Conservation (phyloP, 2,329 filamentous ascomycete species). For the Phyllosticta citriasiana region DNA sequence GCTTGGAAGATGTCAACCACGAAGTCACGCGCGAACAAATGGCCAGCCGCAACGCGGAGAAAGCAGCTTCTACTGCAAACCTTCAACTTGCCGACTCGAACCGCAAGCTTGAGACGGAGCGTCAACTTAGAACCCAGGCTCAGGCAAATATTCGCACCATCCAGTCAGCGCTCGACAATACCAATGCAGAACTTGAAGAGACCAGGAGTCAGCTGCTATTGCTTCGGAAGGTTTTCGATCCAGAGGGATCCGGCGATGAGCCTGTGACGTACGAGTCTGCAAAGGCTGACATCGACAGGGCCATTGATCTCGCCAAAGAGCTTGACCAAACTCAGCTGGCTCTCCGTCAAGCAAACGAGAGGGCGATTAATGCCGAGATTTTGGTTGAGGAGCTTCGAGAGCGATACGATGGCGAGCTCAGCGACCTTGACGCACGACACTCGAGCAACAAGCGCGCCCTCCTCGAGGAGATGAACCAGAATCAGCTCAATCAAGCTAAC, state of each 20-base stretch:
- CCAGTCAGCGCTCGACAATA: constrained; percentile 66
- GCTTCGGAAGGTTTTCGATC: constrained; percentile 80
- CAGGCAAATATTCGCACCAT: constrained; percentile 76
- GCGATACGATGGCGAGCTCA: constrained; percentile 60
- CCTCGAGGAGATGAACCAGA: constrained; percentile 79
- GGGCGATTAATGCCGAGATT: constrained; percentile 68
- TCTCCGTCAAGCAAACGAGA: constrained; percentile 72
- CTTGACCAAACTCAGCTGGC: constrained; percentile 84
- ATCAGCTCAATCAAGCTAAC: constrained; percentile 53
- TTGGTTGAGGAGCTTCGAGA: constrained; percentile 71
- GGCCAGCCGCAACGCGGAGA: constrained; percentile 80
- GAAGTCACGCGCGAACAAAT: constrained; percentile 86
- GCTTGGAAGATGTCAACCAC: constrained; percentile 83
- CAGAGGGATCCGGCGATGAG: constrained; percentile 51
- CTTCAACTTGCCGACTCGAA: constrained; percentile 83
- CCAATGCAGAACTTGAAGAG: constrained; percentile 71
- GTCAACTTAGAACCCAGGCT: constrained; percentile 73
- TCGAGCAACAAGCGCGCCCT: constrained; percentile 59
- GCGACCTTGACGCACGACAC: constrained; percentile 52
- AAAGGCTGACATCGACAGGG: constrained; percentile 56
- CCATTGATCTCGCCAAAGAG: constrained; percentile 71
- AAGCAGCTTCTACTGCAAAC: constrained; percentile 67
- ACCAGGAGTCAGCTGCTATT: constrained; percentile 70
- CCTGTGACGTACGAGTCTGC: constrained; percentile 54
- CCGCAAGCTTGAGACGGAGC: constrained; percentile 80